A percentile compares a stretch with the other conserved stretches of the same genome.
Conservation (phyloP, 164 flowering plant genomes). For the Vitis rupestris region DNA sequence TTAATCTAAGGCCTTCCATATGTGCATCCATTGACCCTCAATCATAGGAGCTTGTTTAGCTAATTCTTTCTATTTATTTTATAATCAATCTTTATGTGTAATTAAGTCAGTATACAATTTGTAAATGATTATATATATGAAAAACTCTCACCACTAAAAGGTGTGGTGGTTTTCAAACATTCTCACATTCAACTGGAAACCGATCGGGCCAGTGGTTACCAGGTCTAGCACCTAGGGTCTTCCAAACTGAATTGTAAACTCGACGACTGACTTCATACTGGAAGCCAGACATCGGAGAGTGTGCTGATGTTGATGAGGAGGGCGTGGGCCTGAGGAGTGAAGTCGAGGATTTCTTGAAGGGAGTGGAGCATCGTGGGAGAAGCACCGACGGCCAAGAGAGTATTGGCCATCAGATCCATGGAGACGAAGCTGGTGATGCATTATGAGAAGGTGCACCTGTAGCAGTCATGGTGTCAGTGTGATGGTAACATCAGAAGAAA, state of each 20-base stretch:
- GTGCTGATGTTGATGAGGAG: constrained; percentile 82
- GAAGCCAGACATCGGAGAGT: constrained; percentile 66
- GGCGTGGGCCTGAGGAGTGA: constrained; percentile 63
- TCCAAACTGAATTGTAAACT: constrained; percentile 25
- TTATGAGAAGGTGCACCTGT: constrained; percentile 32
- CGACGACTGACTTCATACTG: constrained; percentile 71
- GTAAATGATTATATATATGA: too few relatives aligned
- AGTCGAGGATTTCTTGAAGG: constrained; percentile 68
- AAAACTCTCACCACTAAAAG: too few relatives aligned
- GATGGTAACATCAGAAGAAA: too few relatives aligned
- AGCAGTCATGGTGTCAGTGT: too few relatives aligned
- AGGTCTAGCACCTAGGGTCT: constrained; percentile 96
- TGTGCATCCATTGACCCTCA: too few relatives aligned
- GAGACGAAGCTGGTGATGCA: constrained; percentile 96
- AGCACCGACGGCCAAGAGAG: constrained; percentile 79
- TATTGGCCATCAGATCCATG: constrained; percentile 91
- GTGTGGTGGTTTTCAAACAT: too few relatives aligned
- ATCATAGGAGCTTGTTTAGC: too few relatives aligned
- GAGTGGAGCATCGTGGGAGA: constrained; percentile 91
- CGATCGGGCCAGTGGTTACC: constrained; percentile 73
- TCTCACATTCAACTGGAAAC: constrained; percentile 38
- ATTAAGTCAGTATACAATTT: too few relatives aligned
- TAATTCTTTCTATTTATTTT: too few relatives aligned
- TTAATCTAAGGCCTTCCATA: too few relatives aligned
- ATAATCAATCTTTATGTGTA: too few relatives aligned